Evolutionary conservation across 345 rosid genomes (phyloP).

Genomic region (Eucalyptus pauciflora): DNA sequence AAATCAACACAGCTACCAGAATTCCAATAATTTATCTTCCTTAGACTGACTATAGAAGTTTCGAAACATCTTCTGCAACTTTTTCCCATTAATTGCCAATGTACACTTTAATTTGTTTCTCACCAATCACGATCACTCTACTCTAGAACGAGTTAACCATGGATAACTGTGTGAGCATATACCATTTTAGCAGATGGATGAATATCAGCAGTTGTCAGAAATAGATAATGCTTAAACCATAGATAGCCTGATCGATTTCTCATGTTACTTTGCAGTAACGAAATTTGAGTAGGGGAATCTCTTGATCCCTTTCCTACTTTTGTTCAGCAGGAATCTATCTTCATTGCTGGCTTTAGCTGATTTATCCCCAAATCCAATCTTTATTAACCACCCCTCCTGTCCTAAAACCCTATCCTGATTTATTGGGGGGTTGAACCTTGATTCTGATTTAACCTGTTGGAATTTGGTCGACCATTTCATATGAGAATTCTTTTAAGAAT

Average conservation of each 20-base stretch:
- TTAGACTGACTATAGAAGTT: not conserved
- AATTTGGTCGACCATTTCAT: not conserved
- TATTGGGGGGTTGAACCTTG: rapidly evolving
- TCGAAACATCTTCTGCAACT: not conserved
- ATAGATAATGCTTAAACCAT: not conserved
- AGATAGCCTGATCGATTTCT: not conserved
- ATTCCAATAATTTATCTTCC: not conserved
- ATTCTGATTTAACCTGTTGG: not conserved
- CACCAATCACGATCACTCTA: not conserved
- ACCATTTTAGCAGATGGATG: not conserved
- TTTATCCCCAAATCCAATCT: not conserved
- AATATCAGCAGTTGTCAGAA: not conserved
- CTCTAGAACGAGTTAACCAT: not conserved
- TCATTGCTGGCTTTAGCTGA: not conserved
- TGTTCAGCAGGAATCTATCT: not conserved
- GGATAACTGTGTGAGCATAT: not conserved
- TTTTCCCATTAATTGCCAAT: not conserved
- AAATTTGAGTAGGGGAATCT: not conserved
- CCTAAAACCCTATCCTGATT: not conserved
- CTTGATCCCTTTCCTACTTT: not conserved
- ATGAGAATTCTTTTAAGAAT: not conserved
- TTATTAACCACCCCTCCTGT: not conserved
- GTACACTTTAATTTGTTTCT: not conserved
- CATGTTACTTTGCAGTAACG: not conserved
- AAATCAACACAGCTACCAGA: not conserved